Evolutionary conservation across 1,284 basidiomycete species (phyloP), one percentile per base, ranked within the genome.

Genomic region (Anthracocystis setariae): DNA sequence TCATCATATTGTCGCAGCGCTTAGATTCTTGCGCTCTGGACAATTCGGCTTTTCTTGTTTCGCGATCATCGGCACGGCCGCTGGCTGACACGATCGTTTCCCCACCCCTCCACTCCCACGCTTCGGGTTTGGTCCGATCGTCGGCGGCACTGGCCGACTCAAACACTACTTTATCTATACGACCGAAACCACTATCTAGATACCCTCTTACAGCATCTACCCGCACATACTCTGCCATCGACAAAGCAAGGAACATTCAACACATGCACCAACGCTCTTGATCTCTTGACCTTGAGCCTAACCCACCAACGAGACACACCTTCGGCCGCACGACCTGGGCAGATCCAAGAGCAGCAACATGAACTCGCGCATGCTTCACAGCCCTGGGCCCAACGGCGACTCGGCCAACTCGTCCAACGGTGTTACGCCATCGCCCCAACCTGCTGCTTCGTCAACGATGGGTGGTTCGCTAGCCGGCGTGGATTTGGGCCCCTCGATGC

Each of bases 401-500:
- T 37, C 29, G 29, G 37, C 33, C 39, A 65, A 50, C 18, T 43
- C 45, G 27, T 57, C 58, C 24, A 60, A 48, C n/a, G 68, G 53
- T 15, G 54, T 29, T 12, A 29, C 29, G 29, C 29, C 29, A 12
- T 29, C 29, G 29, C 29, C 29, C 29, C 29, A 29, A 29, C 29
- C 29, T 29, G 7, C 63, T 3, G 47, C 69, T 25, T 60, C 70
- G n/a, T 58, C 69, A 17, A 64, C 60, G n/a, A 76, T 70, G 57
- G 74, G 74, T 10, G 74, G 72, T 10, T 76, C 74, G 1, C 33
- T 76, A 25, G 74, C 74, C 21, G 74, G 74, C 27, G 68, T 76
- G 8, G 74, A 76, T 49, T 60, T 76, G 0, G 72, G 72, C 7
- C 72, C 76, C 9, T 78, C 76, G n/a, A 73, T 78, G 72, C 72